Evolutionary conservation across 495 filamentous ascomycete species (phyloP).

Genomic region (Talaromyces thailandensis): DNA sequence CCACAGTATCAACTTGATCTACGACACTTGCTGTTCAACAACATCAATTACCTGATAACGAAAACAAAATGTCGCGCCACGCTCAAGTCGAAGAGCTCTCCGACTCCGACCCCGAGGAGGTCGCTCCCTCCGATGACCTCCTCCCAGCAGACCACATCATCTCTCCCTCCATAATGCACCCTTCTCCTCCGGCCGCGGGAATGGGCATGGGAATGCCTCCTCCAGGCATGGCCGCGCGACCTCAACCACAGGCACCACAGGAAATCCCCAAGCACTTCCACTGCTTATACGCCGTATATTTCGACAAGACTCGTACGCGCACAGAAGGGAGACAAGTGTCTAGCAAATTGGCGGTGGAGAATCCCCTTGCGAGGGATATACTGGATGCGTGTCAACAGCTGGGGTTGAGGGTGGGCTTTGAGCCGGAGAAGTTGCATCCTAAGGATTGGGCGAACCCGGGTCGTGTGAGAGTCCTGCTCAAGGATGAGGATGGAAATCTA

Average conservation of each 20-base stretch:
- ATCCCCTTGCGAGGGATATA: slow-evolving; percentile 85
- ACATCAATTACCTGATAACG: neutral
- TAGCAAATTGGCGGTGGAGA: slow-evolving; percentile 59
- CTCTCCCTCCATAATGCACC: slow-evolving; percentile 19
- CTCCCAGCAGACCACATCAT: slow-evolving; percentile 34
- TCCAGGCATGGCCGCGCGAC: slow-evolving; percentile 28
- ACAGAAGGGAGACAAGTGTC: slow-evolving; percentile 73
- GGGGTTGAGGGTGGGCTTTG: slow-evolving; percentile 68
- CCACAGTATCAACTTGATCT: neutral
- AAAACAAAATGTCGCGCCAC: slow-evolving; percentile 60
- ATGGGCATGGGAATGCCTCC: slow-evolving; percentile 7
- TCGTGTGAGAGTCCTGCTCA: slow-evolving; percentile 69
- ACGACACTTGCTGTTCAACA: neutral
- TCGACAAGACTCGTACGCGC: slow-evolving; percentile 67
- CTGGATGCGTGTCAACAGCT: slow-evolving; percentile 71
- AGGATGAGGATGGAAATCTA: slow-evolving; percentile 41
- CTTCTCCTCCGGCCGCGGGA: slow-evolving; percentile 11
- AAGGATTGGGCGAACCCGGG: slow-evolving; percentile 98
- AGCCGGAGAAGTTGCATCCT: slow-evolving; percentile 86
- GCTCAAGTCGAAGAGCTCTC: slow-evolving; percentile 83
- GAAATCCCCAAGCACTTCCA: slow-evolving; percentile 68
- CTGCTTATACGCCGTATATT: slow-evolving; percentile 92
- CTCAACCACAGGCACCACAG: slow-evolving; percentile 26
- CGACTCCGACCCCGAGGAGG: slow-evolving; percentile 66
- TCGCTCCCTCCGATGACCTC: slow-evolving; percentile 65